Base-by-base conservation (phyloP, 305 asterid genomes). In the Fraxinus sp. region DNA sequence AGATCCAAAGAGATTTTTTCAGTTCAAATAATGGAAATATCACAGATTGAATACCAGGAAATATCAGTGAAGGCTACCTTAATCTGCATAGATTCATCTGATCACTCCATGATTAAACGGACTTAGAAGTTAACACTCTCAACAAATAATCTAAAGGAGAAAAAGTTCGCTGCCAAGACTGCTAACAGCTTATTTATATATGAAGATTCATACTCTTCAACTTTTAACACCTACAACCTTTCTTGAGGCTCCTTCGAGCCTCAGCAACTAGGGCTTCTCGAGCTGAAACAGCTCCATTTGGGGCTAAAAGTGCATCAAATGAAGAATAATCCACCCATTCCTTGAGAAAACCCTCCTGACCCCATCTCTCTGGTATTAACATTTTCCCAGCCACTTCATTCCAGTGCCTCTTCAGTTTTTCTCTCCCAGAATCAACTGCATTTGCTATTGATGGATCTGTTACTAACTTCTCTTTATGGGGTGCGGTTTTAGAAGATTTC, bases 281-380 rank as follows among this genome's bases (percentile, higher is more conserved):
- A 80, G 92, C 93, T 18, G 80, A 83, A 49, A 33, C 85, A 46
- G 78, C 78, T 78, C 83, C 91, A 36, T 85, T 79, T 2, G 90
- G 89, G 80, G 88, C 91, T 55, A 90, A 22, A 75, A 78, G 26
- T 11, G 82, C 81, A 83, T 91, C 94, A 81, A 91, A 90, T 10
- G 88, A 70, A 9, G 91, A 81, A 80, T 9, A 84, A 81, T 89
- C 91, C 39, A 82, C 83, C 94, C 93, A 91, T 37, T 86, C 90
- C 80, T 76, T 84, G 5, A 91, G 86, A 68, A 79, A 83, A 59
- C 7, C 86, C 83, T 89, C 94, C 24, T 89, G 85, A 7, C 81
- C 89, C 94, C 94, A 91, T 68, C 18, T 86, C 22, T 91, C 94
- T 1, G 91, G 94, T 26, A 89, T 80, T 73, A 9, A 79, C 8